Percentiles rank a stretch among this genome's conserved stretches.
These are phyloP conservation scores for Catharanthus roseus DNA, from an alignment of 257 asterid species.

Conservation along the genomic window DNA sequence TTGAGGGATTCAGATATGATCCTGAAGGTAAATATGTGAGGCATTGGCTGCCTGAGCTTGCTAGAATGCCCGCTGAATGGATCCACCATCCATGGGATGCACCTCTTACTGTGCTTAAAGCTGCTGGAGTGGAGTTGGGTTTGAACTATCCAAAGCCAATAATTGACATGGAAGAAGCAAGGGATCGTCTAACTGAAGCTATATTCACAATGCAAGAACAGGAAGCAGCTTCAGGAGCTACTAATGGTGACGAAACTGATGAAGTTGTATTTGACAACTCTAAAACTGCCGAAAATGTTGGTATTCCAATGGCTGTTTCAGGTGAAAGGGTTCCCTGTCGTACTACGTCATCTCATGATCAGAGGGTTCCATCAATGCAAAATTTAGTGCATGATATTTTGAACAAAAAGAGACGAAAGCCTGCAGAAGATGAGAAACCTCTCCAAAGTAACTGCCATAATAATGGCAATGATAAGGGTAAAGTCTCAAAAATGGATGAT, in stretches of 20 bases:
- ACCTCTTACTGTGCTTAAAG: slow-evolving; percentile 57
- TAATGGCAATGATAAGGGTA: slow-evolving; percentile 19
- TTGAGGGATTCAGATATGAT: slow-evolving; percentile 85
- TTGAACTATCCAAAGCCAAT: slow-evolving; percentile 77
- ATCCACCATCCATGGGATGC: slow-evolving; percentile 97
- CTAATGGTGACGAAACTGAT: slow-evolving; percentile 24
- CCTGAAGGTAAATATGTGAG: slow-evolving; percentile 79
- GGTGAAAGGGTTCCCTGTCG: slow-evolving; percentile 39
- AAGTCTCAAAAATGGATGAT: slow-evolving; percentile 32
- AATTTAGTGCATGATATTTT: slow-evolving; percentile 14
- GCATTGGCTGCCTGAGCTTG: slow-evolving; percentile 90
- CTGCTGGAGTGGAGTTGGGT: slow-evolving; percentile 83
- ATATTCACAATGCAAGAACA: slow-evolving; percentile 51
- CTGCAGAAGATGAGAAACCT: slow-evolving; percentile 28
- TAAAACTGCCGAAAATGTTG: slow-evolving; percentile 18
- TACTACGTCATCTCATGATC: slow-evolving; percentile 63
- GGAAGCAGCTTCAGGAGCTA: slow-evolving; percentile 41
- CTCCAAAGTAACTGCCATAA: slow-evolving; percentile 21
- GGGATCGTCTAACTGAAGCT: slow-evolving; percentile 66
- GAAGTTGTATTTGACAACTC: slow-evolving; percentile 79
- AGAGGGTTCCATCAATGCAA: slow-evolving; percentile 70
- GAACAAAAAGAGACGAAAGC: slow-evolving; percentile 45
- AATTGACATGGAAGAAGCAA: slow-evolving; percentile 61
- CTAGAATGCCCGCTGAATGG: slow-evolving; percentile 86
- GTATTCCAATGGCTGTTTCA: slow-evolving; percentile 28